Conservation (phyloP, 2,329 filamentous ascomycete species). For the Botrytis deweyae region DNA sequence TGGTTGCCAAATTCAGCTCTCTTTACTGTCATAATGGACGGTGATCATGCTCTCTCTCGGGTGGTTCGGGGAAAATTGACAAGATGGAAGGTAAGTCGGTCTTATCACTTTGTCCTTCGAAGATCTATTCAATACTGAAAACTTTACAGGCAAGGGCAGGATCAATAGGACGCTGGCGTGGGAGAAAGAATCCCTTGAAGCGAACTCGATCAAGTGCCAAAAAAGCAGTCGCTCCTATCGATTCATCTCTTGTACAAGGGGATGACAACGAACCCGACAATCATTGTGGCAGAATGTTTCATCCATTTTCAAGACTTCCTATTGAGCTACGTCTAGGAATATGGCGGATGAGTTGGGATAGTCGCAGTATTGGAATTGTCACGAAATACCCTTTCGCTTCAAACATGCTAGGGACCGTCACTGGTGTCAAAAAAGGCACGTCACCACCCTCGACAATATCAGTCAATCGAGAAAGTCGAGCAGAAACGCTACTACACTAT, state of each 20-base stretch:
- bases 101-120: fast-evolving
- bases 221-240: background rate
- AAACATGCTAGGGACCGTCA: background rate
- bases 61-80: too few relatives aligned
- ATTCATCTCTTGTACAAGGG: background rate
- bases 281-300: background rate
- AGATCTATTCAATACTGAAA: background rate
- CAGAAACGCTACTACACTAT: background rate
- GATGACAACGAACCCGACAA: background rate
- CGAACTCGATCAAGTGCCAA: background rate
- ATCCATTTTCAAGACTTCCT: background rate
- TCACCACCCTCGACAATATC: background rate
- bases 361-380: background rate
- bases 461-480: background rate
- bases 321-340: background rate
- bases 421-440: background rate
- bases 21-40: background rate
- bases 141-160: background rate
- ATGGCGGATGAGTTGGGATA: background rate
- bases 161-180: background rate
- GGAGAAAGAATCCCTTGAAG: background rate
- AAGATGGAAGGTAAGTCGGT: background rate
- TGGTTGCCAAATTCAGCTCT: background rate
- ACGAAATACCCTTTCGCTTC: too few relatives aligned
- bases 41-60: background rate